Base-by-base conservation (phyloP, 345 rosid genomes). In the Citrus sp. region DNA sequence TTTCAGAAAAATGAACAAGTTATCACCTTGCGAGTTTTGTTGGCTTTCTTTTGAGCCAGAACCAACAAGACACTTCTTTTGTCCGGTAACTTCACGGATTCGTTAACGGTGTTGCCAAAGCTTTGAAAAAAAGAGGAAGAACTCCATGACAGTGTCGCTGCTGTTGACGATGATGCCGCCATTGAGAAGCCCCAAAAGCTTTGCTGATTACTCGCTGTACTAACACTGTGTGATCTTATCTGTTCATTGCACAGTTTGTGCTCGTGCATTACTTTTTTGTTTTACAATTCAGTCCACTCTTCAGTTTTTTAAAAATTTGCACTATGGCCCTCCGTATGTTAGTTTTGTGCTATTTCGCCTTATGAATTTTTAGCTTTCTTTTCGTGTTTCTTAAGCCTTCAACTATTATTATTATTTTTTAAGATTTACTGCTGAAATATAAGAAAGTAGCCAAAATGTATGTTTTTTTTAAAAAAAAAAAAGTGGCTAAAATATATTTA, bases 41-140 rank as follows among this genome's bases (percentile, higher is more conserved):
- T 89, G 70, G 90, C 87, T 84, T 95, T 95, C 88, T 91, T 95
- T 79, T 91, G 94, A 59, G 94, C 88, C 70, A 86, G 65, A 37
- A 92, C 79, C 72, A 82, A 75, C 69, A 88, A 67, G 30, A 69
- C 78, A 70, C 77, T 70, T 79, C 73, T 87, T 83, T 67, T 82
- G 68, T 86, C 88, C 7, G 83, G 70, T 34, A 88, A 42, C 75
- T 84, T 87, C 7, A 84, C 70, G 80, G 84, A 64, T 78, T 90
- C 88, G 27, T 84, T 88, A 10, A 68, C 55, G 75, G 54, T 80
- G 49, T 82, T 84, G 77, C 74, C 80, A 77, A 89, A 89, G 77
- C 84, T 85, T 68, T 79, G 87, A 28, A 82, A 81, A 79, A 83
- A 76, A 49, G 83, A 86, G 1, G 90, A 88, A 61, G 92, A 88